These are phyloP conservation scores for Cladosporium sphaerospermum DNA, from an alignment of 2,329 filamentous ascomycete species.

Conservation along the genomic window DNA sequence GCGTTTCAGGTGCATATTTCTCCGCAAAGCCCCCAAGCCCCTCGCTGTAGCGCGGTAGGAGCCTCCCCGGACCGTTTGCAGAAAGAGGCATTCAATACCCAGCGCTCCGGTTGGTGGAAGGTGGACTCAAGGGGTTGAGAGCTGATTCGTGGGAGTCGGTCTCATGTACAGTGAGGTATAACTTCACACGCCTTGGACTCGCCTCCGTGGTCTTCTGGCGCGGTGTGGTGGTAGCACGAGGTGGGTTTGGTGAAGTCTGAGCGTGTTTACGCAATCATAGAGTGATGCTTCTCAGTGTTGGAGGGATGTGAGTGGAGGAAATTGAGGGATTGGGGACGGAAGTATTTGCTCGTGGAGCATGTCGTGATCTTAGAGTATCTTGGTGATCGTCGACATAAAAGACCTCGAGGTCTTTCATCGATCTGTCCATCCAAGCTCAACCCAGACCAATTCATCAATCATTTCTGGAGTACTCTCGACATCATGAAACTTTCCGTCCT, in stretches of 20 bases:
- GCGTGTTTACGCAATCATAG: not conserved
- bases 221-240: no score
- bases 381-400: not conserved
- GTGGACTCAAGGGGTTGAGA: not conserved
- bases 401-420: not conserved
- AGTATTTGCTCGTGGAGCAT: not conserved
- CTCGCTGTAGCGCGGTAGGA: no score
- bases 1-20: no score
- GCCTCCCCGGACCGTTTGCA: no score
- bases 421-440: not conserved
- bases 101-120: conserved; percentile 3
- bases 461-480: not conserved
- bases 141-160: conserved; percentile 4
- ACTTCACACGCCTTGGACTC: not conserved
- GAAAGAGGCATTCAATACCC: no score
- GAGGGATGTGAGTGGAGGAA: no score
- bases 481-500: conserved; percentile 2
- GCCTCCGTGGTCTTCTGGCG: not conserved
- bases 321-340: no score
- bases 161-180: no score
- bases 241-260: not conserved
- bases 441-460: not conserved
- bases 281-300: no score
- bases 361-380: not conserved
- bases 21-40: no score